These are phyloP conservation scores for Aureobasidium mangrovei DNA, from an alignment of 2,329 filamentous ascomycete genomes.

Conservation along the genomic window DNA sequence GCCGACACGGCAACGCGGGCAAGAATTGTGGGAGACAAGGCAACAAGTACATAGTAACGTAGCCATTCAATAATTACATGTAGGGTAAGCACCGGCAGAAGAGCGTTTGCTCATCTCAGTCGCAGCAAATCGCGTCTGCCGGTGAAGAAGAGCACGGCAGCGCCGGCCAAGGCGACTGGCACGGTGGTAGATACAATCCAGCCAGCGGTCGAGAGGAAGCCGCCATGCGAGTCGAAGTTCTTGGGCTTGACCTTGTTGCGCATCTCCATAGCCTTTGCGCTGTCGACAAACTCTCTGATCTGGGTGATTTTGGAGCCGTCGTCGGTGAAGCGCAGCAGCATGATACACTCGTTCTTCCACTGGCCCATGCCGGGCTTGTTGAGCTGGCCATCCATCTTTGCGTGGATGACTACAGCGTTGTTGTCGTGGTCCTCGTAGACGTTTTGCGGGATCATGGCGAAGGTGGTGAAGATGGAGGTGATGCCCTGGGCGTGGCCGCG, in stretches of 20 bases:
- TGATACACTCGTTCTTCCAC: conserved; percentile 20
- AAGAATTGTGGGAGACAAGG: not conserved
- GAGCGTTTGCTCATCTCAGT: not conserved
- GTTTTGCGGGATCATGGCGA: conserved; percentile 32
- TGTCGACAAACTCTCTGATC: conserved; percentile 36
- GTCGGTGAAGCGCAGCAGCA: conserved; percentile 17
- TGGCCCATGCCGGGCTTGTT: conserved; percentile 17
- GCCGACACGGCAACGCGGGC: not conserved
- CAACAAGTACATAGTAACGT: not conserved
- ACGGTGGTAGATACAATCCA: conserved; percentile 2
- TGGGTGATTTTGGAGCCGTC: conserved; percentile 20
- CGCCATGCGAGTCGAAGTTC: conserved; percentile 14
- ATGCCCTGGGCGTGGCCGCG: conserved; percentile 33
- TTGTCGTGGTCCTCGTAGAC: conserved; percentile 28
- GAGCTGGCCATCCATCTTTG: conserved; percentile 26
- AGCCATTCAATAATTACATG: not conserved
- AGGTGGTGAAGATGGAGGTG: conserved; percentile 35
- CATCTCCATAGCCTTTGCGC: conserved; percentile 28
- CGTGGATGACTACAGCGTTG: conserved; percentile 32
- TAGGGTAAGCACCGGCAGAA: conserved; percentile 2
- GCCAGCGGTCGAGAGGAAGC: not conserved
- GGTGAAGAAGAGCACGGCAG: conserved; percentile 6
- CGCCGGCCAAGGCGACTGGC: conserved; percentile 4
- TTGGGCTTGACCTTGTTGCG: conserved; percentile 31
- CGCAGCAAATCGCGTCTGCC: conserved; percentile 7